Base-by-base conservation (phyloP, 2,329 filamentous ascomycete genomes). In the Ustulina deusta region DNA sequence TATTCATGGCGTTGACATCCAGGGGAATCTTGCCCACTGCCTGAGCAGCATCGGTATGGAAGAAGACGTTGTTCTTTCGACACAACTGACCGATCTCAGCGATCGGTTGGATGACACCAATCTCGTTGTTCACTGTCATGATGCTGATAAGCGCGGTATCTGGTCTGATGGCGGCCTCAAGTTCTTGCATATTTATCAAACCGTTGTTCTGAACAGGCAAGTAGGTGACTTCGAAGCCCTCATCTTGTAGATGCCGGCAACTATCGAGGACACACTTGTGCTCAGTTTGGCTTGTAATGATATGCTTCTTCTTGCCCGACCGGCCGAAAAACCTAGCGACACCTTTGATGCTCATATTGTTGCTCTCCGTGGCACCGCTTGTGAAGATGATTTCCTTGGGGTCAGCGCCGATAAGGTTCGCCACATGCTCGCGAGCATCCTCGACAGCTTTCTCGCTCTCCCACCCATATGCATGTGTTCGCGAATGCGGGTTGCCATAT, bases 341-440 rank as follows among this genome's bases (percentile, higher is more conserved):
- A 71, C 96, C 96, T 83, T 99, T 99, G 83, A 99, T 93, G 81
- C 94, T 97, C 96, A 99, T 99, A 77, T 99, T 99, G 83, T 99
- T 99, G 79, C 94, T 97, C 84, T 99, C 96, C 0, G 96, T 99
- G 17, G 96, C 96, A 63, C 96, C 96, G 76, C 94, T 97, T 6
- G 96, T 99, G 82, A 99, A 98, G 75, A 99, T 97, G 72, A 99
- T 98, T 79, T 99, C 96, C 82, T 99, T 99, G 6, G 96, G 85
- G 79, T 99, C 94, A 32, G 96, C 96, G 29, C 95, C 95, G 72
- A 99, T 96, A 63, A 99, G 87, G 44, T 86, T 86, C 2, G 96
- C 96, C 71, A 98, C 86, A 77, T 98, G 89, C 74, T 87, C 87
- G 75, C 96, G 89, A 49, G 96, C 94, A 70, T 93, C 87, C 79